These are phyloP conservation scores for Hygrocybe punicea DNA, from an alignment of 768 basidiomycete species.

Conservation along the genomic window DNA sequence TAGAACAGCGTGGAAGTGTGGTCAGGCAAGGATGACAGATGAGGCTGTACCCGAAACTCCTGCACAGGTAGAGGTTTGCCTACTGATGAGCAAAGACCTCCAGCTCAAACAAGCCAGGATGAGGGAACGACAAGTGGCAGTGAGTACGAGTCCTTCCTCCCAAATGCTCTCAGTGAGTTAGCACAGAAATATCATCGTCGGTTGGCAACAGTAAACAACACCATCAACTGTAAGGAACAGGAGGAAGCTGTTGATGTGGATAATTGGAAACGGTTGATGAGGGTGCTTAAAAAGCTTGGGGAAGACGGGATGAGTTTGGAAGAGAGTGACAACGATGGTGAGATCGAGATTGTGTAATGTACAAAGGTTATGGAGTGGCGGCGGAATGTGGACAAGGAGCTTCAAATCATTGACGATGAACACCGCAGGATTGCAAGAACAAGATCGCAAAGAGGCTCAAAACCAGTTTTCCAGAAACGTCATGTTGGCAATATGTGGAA, in stretches of 20 bases:
- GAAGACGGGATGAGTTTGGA: conserved; percentile 4
- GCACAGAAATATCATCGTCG: background rate
- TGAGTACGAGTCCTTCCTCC: background rate
- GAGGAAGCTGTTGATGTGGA: background rate
- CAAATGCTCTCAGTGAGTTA: background rate
- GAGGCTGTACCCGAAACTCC: background rate
- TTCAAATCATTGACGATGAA: background rate
- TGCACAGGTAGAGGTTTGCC: background rate
- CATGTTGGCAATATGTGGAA: background rate
- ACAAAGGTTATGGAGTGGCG: background rate
- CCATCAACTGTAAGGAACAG: background rate
- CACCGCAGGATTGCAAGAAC: background rate
- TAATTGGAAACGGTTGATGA: background rate
- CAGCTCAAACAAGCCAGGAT: background rate
- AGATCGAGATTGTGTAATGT: background rate
- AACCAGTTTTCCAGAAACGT: background rate
- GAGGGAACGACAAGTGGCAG: background rate
- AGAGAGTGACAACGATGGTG: conserved; percentile 2
- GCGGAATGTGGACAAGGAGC: conserved; percentile 1
- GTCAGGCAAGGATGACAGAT: background rate
- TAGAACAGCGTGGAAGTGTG: background rate
- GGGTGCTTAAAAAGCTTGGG: conserved; percentile 1
- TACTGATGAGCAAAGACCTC: background rate
- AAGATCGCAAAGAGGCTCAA: background rate
- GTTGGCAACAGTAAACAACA: background rate